A percentile compares a stretch with the other conserved stretches of the same genome.
Evolutionary conservation across 345 rosid species (phyloP).

Genomic region (Hevea brasiliensis): DNA sequence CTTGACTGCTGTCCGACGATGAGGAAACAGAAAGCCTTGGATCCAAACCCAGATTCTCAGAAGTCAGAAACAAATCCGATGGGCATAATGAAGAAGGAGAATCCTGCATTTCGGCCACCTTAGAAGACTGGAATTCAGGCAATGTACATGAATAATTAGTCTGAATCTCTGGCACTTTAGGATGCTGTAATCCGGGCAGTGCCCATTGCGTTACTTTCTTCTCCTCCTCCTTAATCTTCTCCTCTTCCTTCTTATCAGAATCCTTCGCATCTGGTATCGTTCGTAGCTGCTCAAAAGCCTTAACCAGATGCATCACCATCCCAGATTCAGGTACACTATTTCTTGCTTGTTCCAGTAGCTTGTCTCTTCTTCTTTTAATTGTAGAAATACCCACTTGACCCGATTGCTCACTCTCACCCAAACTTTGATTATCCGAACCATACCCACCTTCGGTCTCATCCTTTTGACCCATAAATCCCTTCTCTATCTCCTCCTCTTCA

Average conservation of each 20-base stretch:
- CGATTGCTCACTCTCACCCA: constrained; percentile 24
- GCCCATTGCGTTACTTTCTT: constrained; percentile 69
- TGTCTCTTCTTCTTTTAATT: constrained; percentile 75
- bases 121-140: constrained; percentile 15
- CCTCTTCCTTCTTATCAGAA: constrained; percentile 34
- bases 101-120: not conserved
- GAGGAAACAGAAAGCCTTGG: constrained; percentile 54
- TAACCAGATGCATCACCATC: constrained; percentile 73
- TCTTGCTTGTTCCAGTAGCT: constrained; percentile 62
- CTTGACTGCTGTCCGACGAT: constrained; percentile 62
- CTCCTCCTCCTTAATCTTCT: constrained; percentile 24
- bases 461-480: constrained; percentile 29
- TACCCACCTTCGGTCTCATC: constrained; percentile 20
- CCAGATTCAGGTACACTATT: constrained; percentile 66
- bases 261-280: constrained; percentile 42
- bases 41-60: constrained; percentile 66
- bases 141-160: constrained; percentile 2
- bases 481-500: constrained; percentile 33
- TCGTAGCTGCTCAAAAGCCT: constrained; percentile 73
- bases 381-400: constrained; percentile 38
- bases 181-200: constrained; percentile 66
- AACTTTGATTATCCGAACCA: constrained; percentile 24
- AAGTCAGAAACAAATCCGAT: constrained; percentile 57
- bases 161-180: constrained; percentile 37
- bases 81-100: constrained; percentile 48